Percentiles rank a stretch among this genome's conserved stretches.
Evolutionary conservation across 2,329 filamentous ascomycete species (phyloP).

Genomic region (Pseudopyrenochaeta lycopersici): DNA sequence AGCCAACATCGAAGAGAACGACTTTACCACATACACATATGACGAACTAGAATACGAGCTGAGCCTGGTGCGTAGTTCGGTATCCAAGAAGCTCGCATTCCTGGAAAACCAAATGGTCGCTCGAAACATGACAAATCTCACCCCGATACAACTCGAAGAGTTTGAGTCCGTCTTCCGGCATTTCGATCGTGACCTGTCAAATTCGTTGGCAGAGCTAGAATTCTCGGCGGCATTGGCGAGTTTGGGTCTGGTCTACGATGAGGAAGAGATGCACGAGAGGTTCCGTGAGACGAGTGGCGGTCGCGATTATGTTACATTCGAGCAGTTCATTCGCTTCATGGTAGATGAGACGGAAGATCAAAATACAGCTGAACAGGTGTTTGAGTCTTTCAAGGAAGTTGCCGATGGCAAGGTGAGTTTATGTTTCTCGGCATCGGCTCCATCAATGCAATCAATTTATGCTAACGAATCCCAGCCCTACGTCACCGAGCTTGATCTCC

Average conservation of each 20-base stretch:
- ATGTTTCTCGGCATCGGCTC: not conserved
- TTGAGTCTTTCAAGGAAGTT: conserved; percentile 96
- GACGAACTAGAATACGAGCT: conserved; percentile 96
- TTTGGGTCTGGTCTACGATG: conserved; percentile 92
- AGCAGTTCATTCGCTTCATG: conserved; percentile 99
- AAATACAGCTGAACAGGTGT: conserved; percentile 97
- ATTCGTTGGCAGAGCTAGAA: conserved; percentile 89
- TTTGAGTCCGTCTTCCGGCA: conserved; percentile 98
- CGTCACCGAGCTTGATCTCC: conserved; percentile 95
- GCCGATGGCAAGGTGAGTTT: conserved; percentile 84
- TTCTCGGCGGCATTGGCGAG: conserved; percentile 97
- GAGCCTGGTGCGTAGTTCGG: conserved; percentile 86
- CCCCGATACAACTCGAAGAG: conserved; percentile 96
- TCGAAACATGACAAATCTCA: conserved; percentile 97
- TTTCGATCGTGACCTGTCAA: conserved; percentile 93
- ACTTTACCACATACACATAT: conserved; percentile 99
- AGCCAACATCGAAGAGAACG: conserved; percentile 98
- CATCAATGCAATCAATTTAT: not conserved
- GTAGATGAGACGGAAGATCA: conserved; percentile 98
- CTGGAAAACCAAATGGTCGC: conserved; percentile 98
- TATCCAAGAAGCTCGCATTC: conserved; percentile 96
- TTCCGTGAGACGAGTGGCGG: conserved; percentile 87
- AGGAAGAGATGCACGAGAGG: conserved; percentile 97
- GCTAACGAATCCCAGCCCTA: conserved; percentile 69
- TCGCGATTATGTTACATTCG: conserved; percentile 85